Conservation (phyloP, 2,329 filamentous ascomycete genomes). For the Bisporella sp. region DNA sequence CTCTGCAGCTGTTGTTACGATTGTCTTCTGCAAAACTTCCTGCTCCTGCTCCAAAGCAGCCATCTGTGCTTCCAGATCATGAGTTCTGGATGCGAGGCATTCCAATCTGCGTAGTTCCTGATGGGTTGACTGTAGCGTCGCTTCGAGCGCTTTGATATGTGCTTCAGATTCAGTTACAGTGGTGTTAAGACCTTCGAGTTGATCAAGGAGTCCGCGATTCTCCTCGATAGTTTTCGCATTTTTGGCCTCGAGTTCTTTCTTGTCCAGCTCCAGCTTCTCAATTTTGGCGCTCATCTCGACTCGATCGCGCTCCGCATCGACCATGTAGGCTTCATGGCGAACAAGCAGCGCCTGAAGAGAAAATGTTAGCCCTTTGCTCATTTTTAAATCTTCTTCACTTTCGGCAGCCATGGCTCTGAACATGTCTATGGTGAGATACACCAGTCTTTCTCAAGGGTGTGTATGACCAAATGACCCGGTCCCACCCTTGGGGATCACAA, state of each 20-base stretch:
- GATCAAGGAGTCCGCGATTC: slow-evolving; percentile 73
- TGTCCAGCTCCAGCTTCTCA: slow-evolving; percentile 66
- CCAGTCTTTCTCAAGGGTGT: too few species aligned
- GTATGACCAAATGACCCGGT: too few species aligned
- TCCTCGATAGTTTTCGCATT: slow-evolving; percentile 77
- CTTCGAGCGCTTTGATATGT: slow-evolving; percentile 70
- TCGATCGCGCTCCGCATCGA: slow-evolving; percentile 82
- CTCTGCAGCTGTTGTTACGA: slow-evolving; percentile 64
- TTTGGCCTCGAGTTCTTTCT: slow-evolving; percentile 64
- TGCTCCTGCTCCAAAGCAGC: slow-evolving; percentile 77
- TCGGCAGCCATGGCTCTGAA: not conserved
- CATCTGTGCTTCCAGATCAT: slow-evolving; percentile 75
- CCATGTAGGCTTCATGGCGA: slow-evolving; percentile 91
- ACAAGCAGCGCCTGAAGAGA: slow-evolving; percentile 77
- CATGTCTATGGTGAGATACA: too few species aligned
- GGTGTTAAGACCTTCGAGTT: slow-evolving; percentile 77
- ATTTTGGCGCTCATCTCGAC: slow-evolving; percentile 65
- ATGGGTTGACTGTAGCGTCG: slow-evolving; percentile 70
- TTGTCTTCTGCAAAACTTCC: slow-evolving; percentile 57
- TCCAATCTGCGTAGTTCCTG: slow-evolving; percentile 70
- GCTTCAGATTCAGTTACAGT: slow-evolving; percentile 74
- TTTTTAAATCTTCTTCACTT: slow-evolving; percentile 5
- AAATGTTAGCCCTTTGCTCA: slow-evolving; percentile 56
- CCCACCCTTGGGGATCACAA: not conserved
- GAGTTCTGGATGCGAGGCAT: slow-evolving; percentile 64